Evolutionary conservation across 176 grass and related monocot species (phyloP).

Genomic region (Oryza meyeriana): DNA sequence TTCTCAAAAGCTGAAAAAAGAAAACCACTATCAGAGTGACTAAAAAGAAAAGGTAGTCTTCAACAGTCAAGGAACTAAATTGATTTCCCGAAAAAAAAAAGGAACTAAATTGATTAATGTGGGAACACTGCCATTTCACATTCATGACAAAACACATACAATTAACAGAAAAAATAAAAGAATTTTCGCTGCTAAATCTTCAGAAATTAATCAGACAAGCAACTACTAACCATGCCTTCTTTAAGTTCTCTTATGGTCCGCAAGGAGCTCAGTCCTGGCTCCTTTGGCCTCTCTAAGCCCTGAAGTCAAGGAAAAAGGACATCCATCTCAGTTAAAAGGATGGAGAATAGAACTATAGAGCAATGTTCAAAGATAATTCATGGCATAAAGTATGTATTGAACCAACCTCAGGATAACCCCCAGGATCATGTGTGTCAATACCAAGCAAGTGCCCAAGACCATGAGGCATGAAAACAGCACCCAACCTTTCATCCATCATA

Average conservation of each 20-base stretch:
- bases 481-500: slow-evolving; percentile 84
- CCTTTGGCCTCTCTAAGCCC: slow-evolving; percentile 86
- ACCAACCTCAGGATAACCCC: slow-evolving; percentile 88
- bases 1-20: neutral
- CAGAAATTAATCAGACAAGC: slow-evolving; percentile 15
- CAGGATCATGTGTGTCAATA: slow-evolving; percentile 96
- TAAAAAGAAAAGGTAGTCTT: neutral
- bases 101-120: neutral
- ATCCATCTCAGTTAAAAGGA: slow-evolving; percentile 7
- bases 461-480: slow-evolving; percentile 94
- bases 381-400: neutral
- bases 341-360: neutral
- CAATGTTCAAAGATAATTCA: neutral
- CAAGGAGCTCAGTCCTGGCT: slow-evolving; percentile 76
- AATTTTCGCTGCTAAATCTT: slow-evolving; percentile 7
- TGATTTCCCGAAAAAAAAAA: too few species aligned
- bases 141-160: neutral
- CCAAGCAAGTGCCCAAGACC: slow-evolving; percentile 97
- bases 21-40: neutral
- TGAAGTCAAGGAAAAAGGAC: slow-evolving; percentile 25
- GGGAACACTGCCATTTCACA: neutral
- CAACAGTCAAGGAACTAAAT: neutral
- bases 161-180: neutral
- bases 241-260: slow-evolving; percentile 69
- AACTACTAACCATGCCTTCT: slow-evolving; percentile 86